phyloP scores from a whole-genome alignment of 768 basidiomycete species.

The Hemileccinum rubropunctum region DNA sequence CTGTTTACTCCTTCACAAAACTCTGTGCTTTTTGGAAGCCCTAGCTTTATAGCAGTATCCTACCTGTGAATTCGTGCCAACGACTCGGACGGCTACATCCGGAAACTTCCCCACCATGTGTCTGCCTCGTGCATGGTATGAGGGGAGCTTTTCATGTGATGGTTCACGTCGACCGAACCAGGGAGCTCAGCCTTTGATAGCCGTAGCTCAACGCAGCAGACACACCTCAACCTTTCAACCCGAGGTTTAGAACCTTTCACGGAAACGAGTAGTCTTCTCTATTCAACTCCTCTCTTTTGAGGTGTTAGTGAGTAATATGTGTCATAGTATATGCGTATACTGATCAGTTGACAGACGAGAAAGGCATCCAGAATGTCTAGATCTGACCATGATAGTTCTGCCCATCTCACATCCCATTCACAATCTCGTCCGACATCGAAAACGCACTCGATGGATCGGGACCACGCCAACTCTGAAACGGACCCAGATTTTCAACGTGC shows the following conservation, averaged over 20 bases:
- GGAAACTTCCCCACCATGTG: constrained; percentile 12
- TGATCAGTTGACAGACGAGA: neutral
- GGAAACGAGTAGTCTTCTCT: neutral
- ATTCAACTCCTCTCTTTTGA: neutral
- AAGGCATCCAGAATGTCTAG: constrained; percentile 15
- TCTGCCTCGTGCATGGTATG: constrained; percentile 19
- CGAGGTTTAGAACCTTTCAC: neutral
- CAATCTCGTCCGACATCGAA: constrained; percentile 14
- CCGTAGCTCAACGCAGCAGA: constrained; percentile 2
- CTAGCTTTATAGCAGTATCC: neutral
- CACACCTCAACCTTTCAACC: neutral
- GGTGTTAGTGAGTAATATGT: constrained; percentile 13
- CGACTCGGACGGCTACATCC: too few relatives aligned
- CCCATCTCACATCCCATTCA: constrained; percentile 6
- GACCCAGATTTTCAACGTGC: neutral
- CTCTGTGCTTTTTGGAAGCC: neutral
- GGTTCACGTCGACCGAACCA: neutral
- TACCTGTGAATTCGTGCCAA: neutral
- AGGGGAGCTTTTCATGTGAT: constrained; percentile 3
- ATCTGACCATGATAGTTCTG: constrained; percentile 10
- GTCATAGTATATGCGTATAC: neutral
- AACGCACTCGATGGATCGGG: constrained; percentile 7
- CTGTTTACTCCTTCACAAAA: too few relatives aligned
- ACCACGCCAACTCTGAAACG: constrained; percentile 1
- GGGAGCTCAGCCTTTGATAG: neutral